phyloP scores from a whole-genome alignment of 2,329 filamentous ascomycete genomes.

The Aspergillus sergii region DNA sequence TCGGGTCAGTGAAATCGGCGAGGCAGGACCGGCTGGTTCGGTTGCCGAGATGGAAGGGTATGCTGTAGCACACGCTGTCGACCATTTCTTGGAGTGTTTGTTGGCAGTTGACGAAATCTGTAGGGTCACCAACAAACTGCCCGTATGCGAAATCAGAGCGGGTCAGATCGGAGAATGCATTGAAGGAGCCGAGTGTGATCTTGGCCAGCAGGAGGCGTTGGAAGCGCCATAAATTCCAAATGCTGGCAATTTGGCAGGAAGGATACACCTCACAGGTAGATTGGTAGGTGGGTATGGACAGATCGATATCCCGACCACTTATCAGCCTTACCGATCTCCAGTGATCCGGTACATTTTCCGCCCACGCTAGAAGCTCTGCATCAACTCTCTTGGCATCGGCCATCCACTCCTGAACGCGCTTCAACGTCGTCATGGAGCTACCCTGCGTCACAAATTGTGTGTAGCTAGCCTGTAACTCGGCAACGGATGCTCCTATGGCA shows the following conservation, averaged over 20 bases:
- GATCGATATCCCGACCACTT: conserved; percentile 21
- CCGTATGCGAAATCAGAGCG: no score
- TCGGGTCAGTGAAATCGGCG: no score
- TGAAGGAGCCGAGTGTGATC: background rate
- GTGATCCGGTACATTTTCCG: background rate
- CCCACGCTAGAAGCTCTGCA: background rate
- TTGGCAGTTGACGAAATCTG: no score
- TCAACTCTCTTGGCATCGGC: background rate
- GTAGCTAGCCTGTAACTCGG: background rate
- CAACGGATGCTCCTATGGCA: background rate
- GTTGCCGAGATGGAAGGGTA: no score
- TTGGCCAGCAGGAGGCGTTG: conserved; percentile 10
- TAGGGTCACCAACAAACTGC: no score
- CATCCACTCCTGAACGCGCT: no score
- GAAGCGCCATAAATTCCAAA: conserved; percentile 22
- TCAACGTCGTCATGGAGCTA: no score
- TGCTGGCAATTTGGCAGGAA: conserved; percentile 22
- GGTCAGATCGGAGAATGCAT: no score
- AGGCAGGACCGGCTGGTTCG: no score
- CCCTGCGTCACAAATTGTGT: no score
- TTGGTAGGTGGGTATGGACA: conserved; percentile 24
- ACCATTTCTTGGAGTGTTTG: no score
- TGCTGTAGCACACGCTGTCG: no score
- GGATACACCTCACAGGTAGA: conserved; percentile 25
- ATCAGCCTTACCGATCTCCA: conserved; percentile 13